These are phyloP conservation scores for Calocera cornea DNA, from an alignment of 768 basidiomycete species.

Conservation along the genomic window DNA sequence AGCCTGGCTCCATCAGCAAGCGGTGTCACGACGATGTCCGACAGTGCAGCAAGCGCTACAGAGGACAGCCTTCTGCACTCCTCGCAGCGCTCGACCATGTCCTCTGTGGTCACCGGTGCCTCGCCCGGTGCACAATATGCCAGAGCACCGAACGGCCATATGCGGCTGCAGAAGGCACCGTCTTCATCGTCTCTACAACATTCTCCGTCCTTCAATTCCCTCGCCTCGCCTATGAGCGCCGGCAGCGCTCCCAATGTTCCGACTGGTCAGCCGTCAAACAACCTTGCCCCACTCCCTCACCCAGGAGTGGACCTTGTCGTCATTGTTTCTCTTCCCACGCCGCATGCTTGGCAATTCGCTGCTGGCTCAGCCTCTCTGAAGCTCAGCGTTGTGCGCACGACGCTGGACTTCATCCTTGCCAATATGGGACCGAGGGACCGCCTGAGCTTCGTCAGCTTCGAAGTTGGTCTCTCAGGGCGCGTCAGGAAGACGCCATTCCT, in stretches of 20 bases:
- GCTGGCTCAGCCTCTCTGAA: constrained; percentile 62
- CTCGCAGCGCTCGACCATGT: constrained; percentile 47
- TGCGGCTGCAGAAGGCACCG: neutral
- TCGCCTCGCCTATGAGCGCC: neutral
- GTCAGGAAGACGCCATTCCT: constrained; percentile 94
- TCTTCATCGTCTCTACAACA: neutral
- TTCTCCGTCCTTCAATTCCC: constrained; percentile 1
- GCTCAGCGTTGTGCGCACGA: constrained; percentile 72
- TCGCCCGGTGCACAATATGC: constrained; percentile 1
- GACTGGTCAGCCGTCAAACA: constrained; percentile 44
- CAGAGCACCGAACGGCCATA: neutral
- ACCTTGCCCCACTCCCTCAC: constrained; percentile 67
- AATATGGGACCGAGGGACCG: constrained; percentile 67
- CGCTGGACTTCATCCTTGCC: constrained; percentile 74
- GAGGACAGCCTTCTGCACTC: constrained; percentile 14
- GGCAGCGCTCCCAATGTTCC: neutral
- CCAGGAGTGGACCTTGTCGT: constrained; percentile 86
- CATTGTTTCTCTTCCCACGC: constrained; percentile 73
- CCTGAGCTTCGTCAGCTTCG: constrained; percentile 81
- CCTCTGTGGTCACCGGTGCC: constrained; percentile 29
- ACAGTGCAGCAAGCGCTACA: neutral
- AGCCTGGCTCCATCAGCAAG: neutral
- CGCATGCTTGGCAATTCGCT: constrained; percentile 46
- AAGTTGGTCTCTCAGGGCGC: constrained; percentile 66
- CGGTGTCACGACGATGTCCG: neutral